These are phyloP conservation scores for Didymella keratinophila DNA, from an alignment of 2,329 filamentous ascomycete species.

Conservation along the genomic window DNA sequence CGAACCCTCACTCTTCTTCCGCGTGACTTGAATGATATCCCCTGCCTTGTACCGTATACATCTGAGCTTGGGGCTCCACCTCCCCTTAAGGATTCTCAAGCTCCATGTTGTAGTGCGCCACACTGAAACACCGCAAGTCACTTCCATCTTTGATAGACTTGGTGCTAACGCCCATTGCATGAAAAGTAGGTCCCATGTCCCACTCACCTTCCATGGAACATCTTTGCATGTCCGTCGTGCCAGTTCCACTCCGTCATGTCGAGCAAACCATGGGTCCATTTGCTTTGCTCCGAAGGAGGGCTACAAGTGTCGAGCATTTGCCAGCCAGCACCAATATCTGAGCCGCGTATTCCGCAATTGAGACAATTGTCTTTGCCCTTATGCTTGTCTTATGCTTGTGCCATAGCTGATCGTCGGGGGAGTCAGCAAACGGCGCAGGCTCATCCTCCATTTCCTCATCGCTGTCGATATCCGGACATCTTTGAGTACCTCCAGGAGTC, in stretches of 20 bases:
- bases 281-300: background rate
- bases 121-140: background rate
- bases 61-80: background rate
- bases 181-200: background rate
- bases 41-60: background rate
- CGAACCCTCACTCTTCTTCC: too few relatives aligned
- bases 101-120: background rate
- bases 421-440: background rate
- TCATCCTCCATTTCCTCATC: background rate
- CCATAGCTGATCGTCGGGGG: background rate
- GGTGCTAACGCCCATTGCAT: background rate
- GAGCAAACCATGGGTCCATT: background rate
- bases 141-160: background rate
- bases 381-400: background rate
- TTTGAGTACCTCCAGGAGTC: too few relatives aligned
- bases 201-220: background rate
- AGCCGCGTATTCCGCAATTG: background rate
- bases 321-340: background rate
- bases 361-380: background rate
- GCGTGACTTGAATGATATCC: background rate
- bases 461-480: background rate
- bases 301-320: background rate
- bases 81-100: background rate
- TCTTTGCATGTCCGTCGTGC: background rate
- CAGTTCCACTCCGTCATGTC: background rate